Conservation (phyloP, 2,329 filamentous ascomycete genomes). For the Microdochium trichocladiopsis region DNA sequence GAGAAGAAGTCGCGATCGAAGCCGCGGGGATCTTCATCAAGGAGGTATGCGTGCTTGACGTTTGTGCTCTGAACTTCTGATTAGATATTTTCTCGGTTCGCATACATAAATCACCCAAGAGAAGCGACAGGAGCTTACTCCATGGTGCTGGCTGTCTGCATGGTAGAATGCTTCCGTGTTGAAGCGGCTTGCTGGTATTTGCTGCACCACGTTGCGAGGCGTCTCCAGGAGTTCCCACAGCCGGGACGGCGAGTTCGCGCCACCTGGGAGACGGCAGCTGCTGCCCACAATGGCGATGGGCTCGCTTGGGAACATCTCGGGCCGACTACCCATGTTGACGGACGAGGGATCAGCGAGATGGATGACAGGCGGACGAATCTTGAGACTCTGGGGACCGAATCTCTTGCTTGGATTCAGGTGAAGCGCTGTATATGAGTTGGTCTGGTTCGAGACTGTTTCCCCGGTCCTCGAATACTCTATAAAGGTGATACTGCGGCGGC, state of each 20-base stretch:
- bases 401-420: background rate
- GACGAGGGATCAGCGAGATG: background rate
- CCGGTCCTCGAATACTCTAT: background rate
- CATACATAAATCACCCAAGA: slow-evolving; percentile 1
- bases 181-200: slow-evolving; percentile 4
- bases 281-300: slow-evolving; percentile 7
- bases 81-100: background rate
- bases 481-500: background rate
- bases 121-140: slow-evolving; percentile 1
- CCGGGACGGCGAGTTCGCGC: slow-evolving; percentile 2
- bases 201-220: slow-evolving; percentile 1
- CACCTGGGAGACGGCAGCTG: slow-evolving; percentile 5
- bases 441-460: background rate
- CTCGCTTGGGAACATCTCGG: background rate
- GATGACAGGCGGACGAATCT: background rate
- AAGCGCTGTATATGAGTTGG: background rate
- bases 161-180: slow-evolving; percentile 7
- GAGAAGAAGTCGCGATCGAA: too few relatives aligned
- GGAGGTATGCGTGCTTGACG: slow-evolving; percentile 6
- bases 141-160: slow-evolving; percentile 10
- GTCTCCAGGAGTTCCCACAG: slow-evolving; percentile 4
- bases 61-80: slow-evolving; percentile 7
- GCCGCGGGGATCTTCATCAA: too few relatives aligned
- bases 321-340: background rate
- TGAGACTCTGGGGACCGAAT: background rate